Evolutionary conservation across 139 green algal species (phyloP).

Genomic region (Coelastrella sp.): DNA sequence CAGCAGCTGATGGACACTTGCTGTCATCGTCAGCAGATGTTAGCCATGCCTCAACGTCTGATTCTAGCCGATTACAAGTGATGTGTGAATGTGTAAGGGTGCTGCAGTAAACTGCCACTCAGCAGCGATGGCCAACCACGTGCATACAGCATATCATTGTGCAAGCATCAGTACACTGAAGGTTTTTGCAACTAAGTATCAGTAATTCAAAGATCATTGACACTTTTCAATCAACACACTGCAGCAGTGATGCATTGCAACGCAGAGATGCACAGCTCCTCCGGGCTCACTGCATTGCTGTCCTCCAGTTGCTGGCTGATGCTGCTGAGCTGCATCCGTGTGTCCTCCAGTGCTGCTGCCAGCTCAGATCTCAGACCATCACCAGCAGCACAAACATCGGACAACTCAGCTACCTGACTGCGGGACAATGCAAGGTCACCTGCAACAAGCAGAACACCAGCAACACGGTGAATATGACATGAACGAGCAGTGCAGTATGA

Average conservation of each 20-base stretch:
- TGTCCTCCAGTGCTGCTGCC: conserved; percentile 8
- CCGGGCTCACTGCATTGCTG: not conserved
- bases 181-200: too few species aligned
- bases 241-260: not conserved
- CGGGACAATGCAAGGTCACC: not conserved
- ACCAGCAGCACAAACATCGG: not conserved
- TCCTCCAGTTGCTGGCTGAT: not conserved
- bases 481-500: too few species aligned
- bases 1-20: too few species aligned
- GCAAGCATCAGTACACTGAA: not conserved
- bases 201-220: too few species aligned
- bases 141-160: not conserved
- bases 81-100: too few species aligned
- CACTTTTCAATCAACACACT: too few species aligned
- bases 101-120: too few species aligned
- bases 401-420: not conserved
- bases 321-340: not conserved
- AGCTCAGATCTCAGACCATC: conserved; percentile 14
- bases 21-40: too few species aligned
- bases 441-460: not conserved
- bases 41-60: too few species aligned
- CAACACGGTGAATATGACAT: not conserved
- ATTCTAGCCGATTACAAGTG: too few species aligned
- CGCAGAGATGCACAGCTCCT: not conserved
- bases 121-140: too few species aligned